Conservation (phyloP, 73 alveolate species). For the Stentor coeruleus region DNA sequence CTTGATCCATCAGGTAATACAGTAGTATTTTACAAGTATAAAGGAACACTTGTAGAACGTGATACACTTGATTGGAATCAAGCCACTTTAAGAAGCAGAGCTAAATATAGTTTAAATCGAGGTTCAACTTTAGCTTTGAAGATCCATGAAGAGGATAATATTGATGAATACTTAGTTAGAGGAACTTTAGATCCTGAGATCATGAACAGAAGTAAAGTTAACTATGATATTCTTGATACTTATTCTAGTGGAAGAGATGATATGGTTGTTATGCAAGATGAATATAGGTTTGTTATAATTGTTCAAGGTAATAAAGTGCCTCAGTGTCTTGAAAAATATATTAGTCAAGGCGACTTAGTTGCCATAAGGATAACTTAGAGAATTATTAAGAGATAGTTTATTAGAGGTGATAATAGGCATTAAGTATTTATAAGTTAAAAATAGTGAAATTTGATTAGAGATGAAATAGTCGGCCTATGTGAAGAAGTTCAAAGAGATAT, state of each 20-base stretch:
- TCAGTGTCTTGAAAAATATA: neutral
- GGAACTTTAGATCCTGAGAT: neutral
- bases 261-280: neutral
- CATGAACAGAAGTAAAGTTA: neutral
- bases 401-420: too few relatives aligned
- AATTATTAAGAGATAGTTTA: too few relatives aligned
- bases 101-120: neutral
- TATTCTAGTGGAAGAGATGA: neutral
- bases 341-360: neutral
- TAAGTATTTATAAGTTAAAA: too few relatives aligned
- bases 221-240: neutral
- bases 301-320: neutral
- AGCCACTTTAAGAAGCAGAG: neutral
- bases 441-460: too few relatives aligned
- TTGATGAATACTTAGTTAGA: neutral
- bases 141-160: neutral
- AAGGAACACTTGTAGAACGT: slow-evolving; percentile 13
- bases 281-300: too few relatives aligned
- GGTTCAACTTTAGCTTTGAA: neutral
- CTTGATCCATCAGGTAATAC: slow-evolving; percentile 4
- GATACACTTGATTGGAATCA: neutral
- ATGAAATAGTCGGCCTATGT: slow-evolving; percentile 80
- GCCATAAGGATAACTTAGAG: neutral
- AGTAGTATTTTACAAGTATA: neutral
- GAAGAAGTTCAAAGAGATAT: slow-evolving; percentile 77